phyloP scores from a whole-genome alignment of 2,329 filamentous ascomycete genomes.

The Xylariaceae sp. region DNA sequence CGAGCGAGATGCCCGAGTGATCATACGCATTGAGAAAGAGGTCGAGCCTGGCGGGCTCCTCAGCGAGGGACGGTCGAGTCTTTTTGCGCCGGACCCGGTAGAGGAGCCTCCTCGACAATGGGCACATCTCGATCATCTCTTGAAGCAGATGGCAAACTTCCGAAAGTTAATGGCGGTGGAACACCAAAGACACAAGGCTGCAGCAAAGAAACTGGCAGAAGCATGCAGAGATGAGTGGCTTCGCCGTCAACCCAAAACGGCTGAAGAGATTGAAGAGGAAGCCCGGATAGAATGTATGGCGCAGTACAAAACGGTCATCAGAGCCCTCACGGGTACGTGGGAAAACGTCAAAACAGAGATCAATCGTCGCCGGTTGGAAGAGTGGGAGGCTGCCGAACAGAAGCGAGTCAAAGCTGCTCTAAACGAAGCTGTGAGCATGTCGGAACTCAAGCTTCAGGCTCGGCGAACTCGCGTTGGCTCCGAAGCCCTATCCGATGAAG shows the following conservation, averaged over 20 bases:
- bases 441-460: slow-evolving; percentile 62
- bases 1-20: slow-evolving; percentile 60
- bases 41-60: slow-evolving; percentile 70
- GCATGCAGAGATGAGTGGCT: slow-evolving; percentile 73
- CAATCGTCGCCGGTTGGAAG: slow-evolving; percentile 52
- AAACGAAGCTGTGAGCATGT: slow-evolving; percentile 67
- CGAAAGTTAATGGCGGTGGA: slow-evolving; percentile 74
- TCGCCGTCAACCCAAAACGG: slow-evolving; percentile 64
- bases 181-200: slow-evolving; percentile 67
- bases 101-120: slow-evolving; percentile 75
- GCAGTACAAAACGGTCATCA: slow-evolving; percentile 68
- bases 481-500: slow-evolving; percentile 41
- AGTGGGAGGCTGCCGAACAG: slow-evolving; percentile 62
- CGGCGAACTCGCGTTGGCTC: slow-evolving; percentile 51
- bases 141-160: slow-evolving; percentile 74
- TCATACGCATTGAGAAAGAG: slow-evolving; percentile 66
- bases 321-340: slow-evolving; percentile 51
- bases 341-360: slow-evolving; percentile 59
- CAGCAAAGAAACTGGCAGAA: slow-evolving; percentile 73
- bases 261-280: slow-evolving; percentile 78
- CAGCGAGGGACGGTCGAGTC: slow-evolving; percentile 61
- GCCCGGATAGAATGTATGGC: slow-evolving; percentile 60
- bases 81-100: slow-evolving; percentile 65
- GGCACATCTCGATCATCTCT: slow-evolving; percentile 80
- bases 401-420: slow-evolving; percentile 60